Evolutionary conservation across 2,329 filamentous ascomycete genomes (phyloP).

Genomic region (Zarea fungicola): DNA sequence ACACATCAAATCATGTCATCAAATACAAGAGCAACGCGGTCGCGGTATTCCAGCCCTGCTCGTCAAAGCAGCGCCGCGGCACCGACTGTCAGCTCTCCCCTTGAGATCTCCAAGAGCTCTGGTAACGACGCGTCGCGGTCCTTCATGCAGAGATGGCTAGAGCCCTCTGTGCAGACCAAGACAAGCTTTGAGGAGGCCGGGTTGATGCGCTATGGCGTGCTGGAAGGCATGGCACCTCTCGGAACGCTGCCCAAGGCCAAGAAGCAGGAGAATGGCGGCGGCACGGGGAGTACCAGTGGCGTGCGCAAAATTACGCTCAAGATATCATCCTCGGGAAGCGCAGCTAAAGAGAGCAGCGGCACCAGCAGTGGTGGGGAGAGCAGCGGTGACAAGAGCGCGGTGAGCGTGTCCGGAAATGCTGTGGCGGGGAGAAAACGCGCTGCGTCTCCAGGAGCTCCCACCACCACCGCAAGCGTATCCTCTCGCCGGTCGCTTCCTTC

Average conservation of each 20-base stretch:
- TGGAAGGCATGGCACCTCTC: slow-evolving; percentile 79
- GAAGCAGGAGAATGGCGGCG: slow-evolving; percentile 25
- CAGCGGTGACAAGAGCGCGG: slow-evolving; percentile 1
- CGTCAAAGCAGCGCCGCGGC: slow-evolving; percentile 19
- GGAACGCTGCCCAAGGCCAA: slow-evolving; percentile 63
- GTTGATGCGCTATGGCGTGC: slow-evolving; percentile 66
- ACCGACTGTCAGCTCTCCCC: slow-evolving; percentile 23
- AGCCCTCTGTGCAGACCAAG: slow-evolving; percentile 53
- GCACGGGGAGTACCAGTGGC: slow-evolving; percentile 16
- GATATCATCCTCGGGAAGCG: slow-evolving; percentile 27
- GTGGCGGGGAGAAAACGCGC: slow-evolving; percentile 10
- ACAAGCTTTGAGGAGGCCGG: slow-evolving; percentile 76
- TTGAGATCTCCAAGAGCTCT: slow-evolving; percentile 33
- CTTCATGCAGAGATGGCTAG: slow-evolving; percentile 54
- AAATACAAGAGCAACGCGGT: slow-evolving; percentile 47
- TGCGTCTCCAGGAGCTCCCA: slow-evolving; percentile 10
- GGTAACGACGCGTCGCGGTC: slow-evolving; percentile 36
- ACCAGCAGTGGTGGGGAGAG: slow-evolving; percentile 21
- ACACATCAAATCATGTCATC: slow-evolving; percentile 31
- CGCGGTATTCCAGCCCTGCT: slow-evolving; percentile 52
- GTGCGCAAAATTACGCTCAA: slow-evolving; percentile 44
- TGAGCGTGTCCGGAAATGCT: slow-evolving; percentile 3
- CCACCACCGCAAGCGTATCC: slow-evolving; percentile 16
- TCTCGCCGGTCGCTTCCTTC: slow-evolving; percentile 20
- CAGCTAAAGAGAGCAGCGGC: slow-evolving; percentile 19